Evolutionary conservation across 495 filamentous ascomycete species (phyloP), one percentile per base, ranked within the genome.

Genomic region (Penicillium fimorum): DNA sequence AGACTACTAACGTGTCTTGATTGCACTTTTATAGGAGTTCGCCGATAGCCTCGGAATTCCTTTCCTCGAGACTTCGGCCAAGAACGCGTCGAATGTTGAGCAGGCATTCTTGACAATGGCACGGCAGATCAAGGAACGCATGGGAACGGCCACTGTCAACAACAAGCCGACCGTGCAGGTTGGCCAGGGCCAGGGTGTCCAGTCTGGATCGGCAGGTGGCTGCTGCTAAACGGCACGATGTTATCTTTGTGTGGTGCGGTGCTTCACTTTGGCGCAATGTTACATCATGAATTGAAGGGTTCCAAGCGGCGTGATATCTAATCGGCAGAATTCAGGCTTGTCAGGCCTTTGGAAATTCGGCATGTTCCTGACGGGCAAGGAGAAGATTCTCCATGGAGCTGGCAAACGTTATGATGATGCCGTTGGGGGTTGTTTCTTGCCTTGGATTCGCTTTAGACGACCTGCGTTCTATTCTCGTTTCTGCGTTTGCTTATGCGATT

Each of bases 51-150:
- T 97, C 50, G 93, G 93, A 63, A 99, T 99, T 65, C 94, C 95
- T 35, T 99, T 99, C 86, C 87, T 99, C 69, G 94, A 99, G 82
- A 99, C 94, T 8, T 99, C 94, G 10, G 94, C 94, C 57, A 99
- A 99, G 87, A 97, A 94, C 79, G 94, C 95, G 42, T 95, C 89
- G 68, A 99, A 99, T 71, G 94, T 99, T 67, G 94, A 99, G 76
- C 94, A 99, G 79, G 92, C 94, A 66, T 99, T 99, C 87, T 79
- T 99, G 77, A 97, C 94, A 67, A 99, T 99, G 94, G 94, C 94
- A 52, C 88, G 94, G 74, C 93, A 97, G 72, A 97, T 99, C 79
- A 99, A 99, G 84, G 95, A 99, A 79, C 87, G 95, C 62, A 97
- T 97, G 94, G 94, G 94, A 66, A 96, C 91, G 56, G 90, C 92